Percentiles rank a stretch among this genome's conserved stretches.
Conservation (phyloP, 2,329 filamentous ascomycete genomes). For the Akanthomyces dipterigenus region DNA sequence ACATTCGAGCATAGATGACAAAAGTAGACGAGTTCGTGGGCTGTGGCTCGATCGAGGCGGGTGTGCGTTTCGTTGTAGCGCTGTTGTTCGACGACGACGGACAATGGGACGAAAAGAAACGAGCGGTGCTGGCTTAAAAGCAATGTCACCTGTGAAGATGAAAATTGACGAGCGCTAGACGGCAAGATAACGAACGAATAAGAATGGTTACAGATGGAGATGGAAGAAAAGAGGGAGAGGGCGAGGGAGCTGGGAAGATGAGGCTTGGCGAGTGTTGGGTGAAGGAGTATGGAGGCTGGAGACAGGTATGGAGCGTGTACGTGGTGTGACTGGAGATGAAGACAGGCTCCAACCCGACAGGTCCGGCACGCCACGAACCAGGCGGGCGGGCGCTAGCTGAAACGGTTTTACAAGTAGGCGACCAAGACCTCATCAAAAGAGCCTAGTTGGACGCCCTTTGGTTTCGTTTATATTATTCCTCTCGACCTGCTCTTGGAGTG, state of each 20-base stretch:
- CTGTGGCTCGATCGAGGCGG: not conserved
- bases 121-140: not conserved
- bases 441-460: too few relatives aligned
- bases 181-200: not conserved
- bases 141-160: not conserved
- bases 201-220: not conserved
- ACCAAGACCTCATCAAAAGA: not conserved
- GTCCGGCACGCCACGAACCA: too few relatives aligned
- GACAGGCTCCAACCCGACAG: not conserved
- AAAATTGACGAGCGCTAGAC: not conserved
- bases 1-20: constrained; percentile 15
- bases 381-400: not conserved
- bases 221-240: not conserved
- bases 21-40: not conserved
- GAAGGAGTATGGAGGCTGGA: too few relatives aligned
- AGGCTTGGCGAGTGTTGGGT: not conserved
- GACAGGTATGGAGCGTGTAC: too few relatives aligned
- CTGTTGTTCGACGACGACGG: not conserved
- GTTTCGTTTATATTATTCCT: too few relatives aligned
- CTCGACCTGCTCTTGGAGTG: too few relatives aligned
- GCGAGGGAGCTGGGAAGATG: not conserved
- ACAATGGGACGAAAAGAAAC: not conserved
- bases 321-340: not conserved
- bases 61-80: not conserved
- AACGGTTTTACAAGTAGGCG: not conserved